Evolutionary conservation across 2,329 filamentous ascomycete genomes (phyloP).

Genomic region (Fusarium sp.): DNA sequence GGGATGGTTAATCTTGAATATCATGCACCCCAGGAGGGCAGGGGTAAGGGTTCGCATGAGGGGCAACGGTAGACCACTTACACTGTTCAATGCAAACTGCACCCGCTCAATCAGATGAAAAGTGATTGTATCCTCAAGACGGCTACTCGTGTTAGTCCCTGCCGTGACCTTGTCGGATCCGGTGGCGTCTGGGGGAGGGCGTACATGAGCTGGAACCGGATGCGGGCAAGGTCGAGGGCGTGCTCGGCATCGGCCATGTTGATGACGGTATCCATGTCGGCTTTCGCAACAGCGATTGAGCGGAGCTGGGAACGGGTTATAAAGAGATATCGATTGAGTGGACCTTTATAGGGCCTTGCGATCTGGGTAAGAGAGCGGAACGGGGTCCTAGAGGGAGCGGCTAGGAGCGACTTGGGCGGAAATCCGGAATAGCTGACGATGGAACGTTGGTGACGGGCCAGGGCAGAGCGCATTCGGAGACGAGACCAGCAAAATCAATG

Average conservation of each 20-base stretch:
- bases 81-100: slow-evolving; percentile 91
- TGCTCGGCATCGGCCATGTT: slow-evolving; percentile 87
- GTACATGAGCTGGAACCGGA: slow-evolving; percentile 94
- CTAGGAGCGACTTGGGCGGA: background rate
- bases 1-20: slow-evolving; percentile 21
- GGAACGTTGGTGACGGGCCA: background rate
- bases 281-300: slow-evolving; percentile 13
- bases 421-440: background rate
- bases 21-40: slow-evolving; percentile 18
- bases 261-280: slow-evolving; percentile 86
- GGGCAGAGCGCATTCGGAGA: slow-evolving; percentile 14
- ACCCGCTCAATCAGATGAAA: slow-evolving; percentile 97
- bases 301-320: background rate
- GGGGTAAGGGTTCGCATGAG: slow-evolving; percentile 34
- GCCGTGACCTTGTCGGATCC: background rate
- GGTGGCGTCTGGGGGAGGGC: slow-evolving; percentile 40
- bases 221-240: slow-evolving; percentile 89
- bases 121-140: slow-evolving; percentile 96
- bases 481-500: background rate
- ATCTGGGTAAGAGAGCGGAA: background rate
- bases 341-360: background rate
- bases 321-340: background rate
- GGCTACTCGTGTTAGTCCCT: slow-evolving; percentile 65
- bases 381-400: background rate
- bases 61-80: slow-evolving; percentile 30